Evolutionary conservation across 1,139 yeast genomes (phyloP), one percentile per base, ranked within the genome.

Genomic region (Yamadazyma atmosphaerica): DNA sequence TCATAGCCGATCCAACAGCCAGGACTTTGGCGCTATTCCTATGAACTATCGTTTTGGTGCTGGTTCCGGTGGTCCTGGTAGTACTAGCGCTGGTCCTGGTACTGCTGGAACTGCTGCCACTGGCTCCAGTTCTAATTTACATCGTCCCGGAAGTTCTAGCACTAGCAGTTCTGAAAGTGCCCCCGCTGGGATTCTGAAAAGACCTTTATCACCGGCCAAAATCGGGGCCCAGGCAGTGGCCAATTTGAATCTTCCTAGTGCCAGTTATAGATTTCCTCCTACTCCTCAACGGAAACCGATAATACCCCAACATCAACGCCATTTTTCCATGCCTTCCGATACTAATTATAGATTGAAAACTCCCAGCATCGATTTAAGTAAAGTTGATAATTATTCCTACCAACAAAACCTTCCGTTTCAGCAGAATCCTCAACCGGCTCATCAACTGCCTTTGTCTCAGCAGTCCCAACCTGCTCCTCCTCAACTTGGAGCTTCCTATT

Each of bases 201-300:
- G 63, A 37, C 56, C 65, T 15, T 37, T 74, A 19, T 83, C 88
- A 2, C 90, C 90, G 0, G 86, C 88, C 0, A 80, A 81, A 50
- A 69, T 82, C 9, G 89, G 89, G 1, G 88, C 88, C 1, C 78
- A 75, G 17, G 87, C 88, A 0, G 86, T 83, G 1, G 83, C 87
- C 2, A 74, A 74, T 33, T 58, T 80, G 13, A 53, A 66, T 1
- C 55, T 64, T 4, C 73, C 73, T 13, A 60, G 63, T 5, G 50
- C 63, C 1, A 60, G 63, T 3, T 67, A 60, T 45, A 49, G 62
- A 10, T 44, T 50, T 23, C 46, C 56, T 9, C 30, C 52, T 12
- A 26, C 21, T 7, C 31, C 31, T 9, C 31, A 50, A 3, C 38
- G 54, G 13, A 41, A 52, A 19, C 38, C 53, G 3, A 43, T 56